phyloP scores from a whole-genome alignment of 495 filamentous ascomycete species.

The Jackrogersella minutella region DNA sequence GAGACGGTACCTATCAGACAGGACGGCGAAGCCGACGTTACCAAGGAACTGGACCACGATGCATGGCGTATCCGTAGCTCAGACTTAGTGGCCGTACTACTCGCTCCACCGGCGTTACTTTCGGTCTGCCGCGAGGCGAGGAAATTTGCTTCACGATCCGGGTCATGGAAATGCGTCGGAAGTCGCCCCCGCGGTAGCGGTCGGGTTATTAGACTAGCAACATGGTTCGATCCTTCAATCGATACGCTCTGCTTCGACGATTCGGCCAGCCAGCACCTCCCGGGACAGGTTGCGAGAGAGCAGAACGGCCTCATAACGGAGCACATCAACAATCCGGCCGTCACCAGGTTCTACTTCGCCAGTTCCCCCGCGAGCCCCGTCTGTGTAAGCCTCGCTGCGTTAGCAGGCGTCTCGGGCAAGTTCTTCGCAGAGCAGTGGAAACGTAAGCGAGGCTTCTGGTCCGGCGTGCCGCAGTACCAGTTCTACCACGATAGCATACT shows the following conservation, averaged over 20 bases:
- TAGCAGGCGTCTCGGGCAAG: conserved; percentile 19
- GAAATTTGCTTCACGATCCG: conserved; percentile 14
- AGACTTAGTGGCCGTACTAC: conserved; percentile 30
- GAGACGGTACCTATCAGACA: conserved; percentile 23
- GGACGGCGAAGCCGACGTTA: conserved; percentile 24
- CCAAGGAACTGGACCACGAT: conserved; percentile 27
- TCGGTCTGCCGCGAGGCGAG: conserved; percentile 33
- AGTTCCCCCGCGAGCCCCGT: conserved; percentile 27
- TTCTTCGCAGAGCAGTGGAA: conserved; percentile 37
- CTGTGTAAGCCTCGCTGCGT: conserved; percentile 30
- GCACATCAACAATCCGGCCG: conserved; percentile 22
- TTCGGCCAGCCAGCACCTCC: conserved; percentile 8
- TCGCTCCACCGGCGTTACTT: conserved; percentile 26
- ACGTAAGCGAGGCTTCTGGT: conserved; percentile 34
- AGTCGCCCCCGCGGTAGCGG: conserved; percentile 22
- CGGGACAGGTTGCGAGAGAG: not conserved
- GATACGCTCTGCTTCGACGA: conserved; percentile 41
- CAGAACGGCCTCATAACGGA: conserved; percentile 26
- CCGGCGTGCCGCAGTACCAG: conserved; percentile 28
- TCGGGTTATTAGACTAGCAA: conserved; percentile 14
- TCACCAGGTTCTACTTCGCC: conserved; percentile 31
- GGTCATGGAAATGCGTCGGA: conserved; percentile 33
- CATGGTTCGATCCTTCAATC: conserved; percentile 33
- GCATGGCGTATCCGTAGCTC: conserved; percentile 24
- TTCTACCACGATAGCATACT: conserved; percentile 41